A percentile compares a stretch with the other conserved stretches of the same genome.
Evolutionary conservation across 2,329 filamentous ascomycete genomes (phyloP).

Genomic region (Aspergillus nomiae): DNA sequence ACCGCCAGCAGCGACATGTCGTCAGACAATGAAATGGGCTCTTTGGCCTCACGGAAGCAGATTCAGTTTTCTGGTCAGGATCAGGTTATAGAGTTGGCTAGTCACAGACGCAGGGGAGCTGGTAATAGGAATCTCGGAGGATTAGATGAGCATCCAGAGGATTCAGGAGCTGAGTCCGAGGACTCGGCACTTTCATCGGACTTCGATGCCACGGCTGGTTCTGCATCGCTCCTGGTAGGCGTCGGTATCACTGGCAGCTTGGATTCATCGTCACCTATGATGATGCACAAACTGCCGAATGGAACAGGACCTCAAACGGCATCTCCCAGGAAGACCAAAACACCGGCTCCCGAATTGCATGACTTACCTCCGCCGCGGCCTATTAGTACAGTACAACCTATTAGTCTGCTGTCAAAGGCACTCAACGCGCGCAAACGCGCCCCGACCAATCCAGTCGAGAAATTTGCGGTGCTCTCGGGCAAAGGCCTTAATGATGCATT

Average conservation of each 20-base stretch:
- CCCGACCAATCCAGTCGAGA: slow-evolving; percentile 62
- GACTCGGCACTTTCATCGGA: slow-evolving; percentile 55
- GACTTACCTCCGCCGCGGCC: slow-evolving; percentile 62
- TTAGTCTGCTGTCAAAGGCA: slow-evolving; percentile 61
- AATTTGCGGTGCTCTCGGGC: slow-evolving; percentile 61
- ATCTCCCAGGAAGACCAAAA: slow-evolving; percentile 56
- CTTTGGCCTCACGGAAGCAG: slow-evolving; percentile 55
- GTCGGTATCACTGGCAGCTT: slow-evolving; percentile 47
- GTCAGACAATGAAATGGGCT: slow-evolving; percentile 64
- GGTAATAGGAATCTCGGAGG: slow-evolving; percentile 33
- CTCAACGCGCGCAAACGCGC: slow-evolving; percentile 59
- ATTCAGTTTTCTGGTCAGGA: slow-evolving; percentile 48
- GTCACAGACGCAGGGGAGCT: slow-evolving; percentile 27
- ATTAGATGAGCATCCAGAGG: slow-evolving; percentile 45
- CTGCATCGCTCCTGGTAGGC: slow-evolving; percentile 58
- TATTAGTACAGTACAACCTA: slow-evolving; percentile 59
- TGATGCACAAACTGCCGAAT: slow-evolving; percentile 44
- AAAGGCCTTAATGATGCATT: slow-evolving; percentile 62
- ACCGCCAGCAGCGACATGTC: slow-evolving; percentile 68
- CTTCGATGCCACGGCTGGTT: slow-evolving; percentile 57
- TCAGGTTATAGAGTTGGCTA: slow-evolving; percentile 38
- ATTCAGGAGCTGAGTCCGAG: slow-evolving; percentile 52
- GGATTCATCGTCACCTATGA: slow-evolving; percentile 54
- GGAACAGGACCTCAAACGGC: slow-evolving; percentile 35
- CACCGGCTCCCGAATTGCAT: slow-evolving; percentile 53